Evolutionary conservation across 352 stramenopile genomes (phyloP).

Genomic region (Pythium dissimile): DNA sequence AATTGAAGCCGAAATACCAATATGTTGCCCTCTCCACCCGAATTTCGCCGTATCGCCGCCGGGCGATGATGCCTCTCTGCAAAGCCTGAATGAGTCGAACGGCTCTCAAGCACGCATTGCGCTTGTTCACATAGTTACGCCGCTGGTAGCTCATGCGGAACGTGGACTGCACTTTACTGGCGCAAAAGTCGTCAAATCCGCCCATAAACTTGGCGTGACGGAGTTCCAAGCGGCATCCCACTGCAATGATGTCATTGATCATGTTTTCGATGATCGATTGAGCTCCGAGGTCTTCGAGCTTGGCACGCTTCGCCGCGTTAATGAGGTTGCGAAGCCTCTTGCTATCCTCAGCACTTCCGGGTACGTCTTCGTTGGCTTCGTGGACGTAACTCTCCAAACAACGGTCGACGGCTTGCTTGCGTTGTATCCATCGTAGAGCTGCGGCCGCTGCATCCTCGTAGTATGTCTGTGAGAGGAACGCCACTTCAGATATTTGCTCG

Average conservation of each 20-base stretch:
- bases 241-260: slow-evolving; percentile 44
- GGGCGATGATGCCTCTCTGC: slow-evolving; percentile 57
- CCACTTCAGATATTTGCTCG: slow-evolving; percentile 29
- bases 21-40: slow-evolving; percentile 57
- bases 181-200: slow-evolving; percentile 59
- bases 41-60: slow-evolving; percentile 49
- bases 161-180: slow-evolving; percentile 64
- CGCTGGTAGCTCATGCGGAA: slow-evolving; percentile 71
- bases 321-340: slow-evolving; percentile 25
- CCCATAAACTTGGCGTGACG: slow-evolving; percentile 54
- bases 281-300: slow-evolving; percentile 46
- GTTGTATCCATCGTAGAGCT: slow-evolving; percentile 38
- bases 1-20: slow-evolving; percentile 65
- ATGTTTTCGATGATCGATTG: slow-evolving; percentile 57
- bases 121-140: slow-evolving; percentile 43
- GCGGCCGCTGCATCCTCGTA: slow-evolving; percentile 34
- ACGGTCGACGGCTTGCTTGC: slow-evolving; percentile 38
- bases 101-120: slow-evolving; percentile 43
- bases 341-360: no score
- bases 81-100: slow-evolving; percentile 63
- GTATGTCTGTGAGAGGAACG: slow-evolving; percentile 45
- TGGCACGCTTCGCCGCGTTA: slow-evolving; percentile 32
- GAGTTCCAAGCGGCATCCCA: slow-evolving; percentile 53
- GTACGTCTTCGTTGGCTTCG: slow-evolving; percentile 15
- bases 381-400: slow-evolving; percentile 37